Evolutionary conservation across 169 alveolate genomes (phyloP), one percentile per base, ranked within the genome.

Genomic region (Eimeria brunetti): DNA sequence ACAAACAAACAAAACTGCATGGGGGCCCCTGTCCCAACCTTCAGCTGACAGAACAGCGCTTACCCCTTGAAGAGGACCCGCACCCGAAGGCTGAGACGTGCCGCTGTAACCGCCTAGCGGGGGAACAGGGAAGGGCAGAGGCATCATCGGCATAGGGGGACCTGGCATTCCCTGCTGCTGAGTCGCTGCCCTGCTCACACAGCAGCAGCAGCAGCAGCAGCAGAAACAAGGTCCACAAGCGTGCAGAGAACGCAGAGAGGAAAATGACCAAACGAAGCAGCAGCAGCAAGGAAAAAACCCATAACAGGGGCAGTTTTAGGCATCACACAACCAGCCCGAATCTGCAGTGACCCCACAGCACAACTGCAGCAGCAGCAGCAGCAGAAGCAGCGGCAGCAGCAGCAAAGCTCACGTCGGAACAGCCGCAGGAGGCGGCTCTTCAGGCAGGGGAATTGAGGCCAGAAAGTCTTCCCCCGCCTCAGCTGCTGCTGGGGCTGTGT

Each of bases 401-500:
- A 69, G 83, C 85, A 46, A 38, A 38, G 58, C 85, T 46, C 38
- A 75, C 85, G 58, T 44, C 41, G 85, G 62, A 46, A 27, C 73
- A 49, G 64, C 73, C 51, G 67, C n/a, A 46, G 89, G 91, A 36
- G 91, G 91, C 56, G 91, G 91, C 60, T 84, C 91, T n/a, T 22
- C 53, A 20, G 91, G 91, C n/a, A 84, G 91, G 1, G 91, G 91
- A 30, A 84, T 84, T 30, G 91, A 84, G 20, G 91, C 91, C 91
- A 84, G 27, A n/a, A 84, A 84, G 36, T 84, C 91, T n/a, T 84
- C 91, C 20, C 36, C 78, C 56, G 91, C 91, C 78, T 20, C 80
- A n/a, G n/a, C 85, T 22, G 20, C 58, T 14, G 85, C 16, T 80
- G 89, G 71, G 20, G 91, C 91, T 84, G 56, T 33, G 41, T 53